A percentile compares a stretch with the other conserved stretches of the same genome.
Conservation (phyloP, 306 rosid species). For the Rubus idaeus region DNA sequence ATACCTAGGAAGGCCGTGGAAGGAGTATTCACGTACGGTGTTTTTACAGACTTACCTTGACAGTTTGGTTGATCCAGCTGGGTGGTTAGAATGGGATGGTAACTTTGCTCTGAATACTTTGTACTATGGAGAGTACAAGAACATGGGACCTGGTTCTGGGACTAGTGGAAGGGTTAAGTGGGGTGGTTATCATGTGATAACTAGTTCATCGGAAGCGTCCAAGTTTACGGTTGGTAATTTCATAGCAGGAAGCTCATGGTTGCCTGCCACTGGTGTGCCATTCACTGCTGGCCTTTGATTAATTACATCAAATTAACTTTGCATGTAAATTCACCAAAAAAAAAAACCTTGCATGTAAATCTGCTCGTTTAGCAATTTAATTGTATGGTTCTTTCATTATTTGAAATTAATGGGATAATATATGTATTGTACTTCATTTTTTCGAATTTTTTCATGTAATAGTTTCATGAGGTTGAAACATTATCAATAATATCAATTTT, state of each 20-base stretch:
- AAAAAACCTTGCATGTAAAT: background rate
- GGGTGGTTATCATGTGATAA: conserved; percentile 49
- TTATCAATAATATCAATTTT: background rate
- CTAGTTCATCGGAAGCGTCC: conserved; percentile 33
- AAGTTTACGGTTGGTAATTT: conserved; percentile 38
- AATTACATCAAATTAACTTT: background rate
- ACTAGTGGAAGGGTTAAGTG: conserved; percentile 46
- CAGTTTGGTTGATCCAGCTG: conserved; percentile 42
- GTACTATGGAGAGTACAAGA: conserved; percentile 58
- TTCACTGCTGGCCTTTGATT: conserved; percentile 34
- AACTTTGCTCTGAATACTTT: conserved; percentile 46
- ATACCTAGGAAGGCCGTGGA: conserved; percentile 58
- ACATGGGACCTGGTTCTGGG: conserved; percentile 44
- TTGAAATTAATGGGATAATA: background rate
- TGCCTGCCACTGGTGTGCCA: conserved; percentile 48
- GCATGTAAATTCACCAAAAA: background rate
- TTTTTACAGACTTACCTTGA: conserved; percentile 36
- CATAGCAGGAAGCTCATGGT: conserved; percentile 51
- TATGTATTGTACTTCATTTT: background rate
- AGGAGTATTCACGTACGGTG: conserved; percentile 47
- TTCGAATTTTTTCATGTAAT: background rate
- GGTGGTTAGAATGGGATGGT: conserved; percentile 61
- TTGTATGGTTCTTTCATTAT: background rate
- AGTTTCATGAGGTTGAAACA: background rate
- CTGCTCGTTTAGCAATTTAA: background rate